phyloP scores from a whole-genome alignment of 1,284 basidiomycete genomes.

The Pseudozyma sp. region DNA sequence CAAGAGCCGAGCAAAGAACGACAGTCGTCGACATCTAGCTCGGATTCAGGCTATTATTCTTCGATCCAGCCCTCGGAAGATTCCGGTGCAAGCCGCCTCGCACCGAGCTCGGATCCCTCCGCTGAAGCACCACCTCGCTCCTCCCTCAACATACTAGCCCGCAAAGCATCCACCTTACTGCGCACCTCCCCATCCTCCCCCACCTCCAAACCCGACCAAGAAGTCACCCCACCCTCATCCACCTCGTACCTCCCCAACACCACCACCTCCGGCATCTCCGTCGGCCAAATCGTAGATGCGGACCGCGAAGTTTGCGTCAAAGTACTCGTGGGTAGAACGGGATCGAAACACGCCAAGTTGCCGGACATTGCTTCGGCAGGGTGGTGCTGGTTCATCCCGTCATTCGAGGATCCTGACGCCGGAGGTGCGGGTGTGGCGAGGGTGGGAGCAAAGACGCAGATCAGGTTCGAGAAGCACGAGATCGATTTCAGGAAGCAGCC shows the following conservation, averaged over 20 bases:
- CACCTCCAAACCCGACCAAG: background rate
- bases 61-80: background rate
- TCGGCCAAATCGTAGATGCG: slow-evolving; percentile 55
- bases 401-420: slow-evolving; percentile 60
- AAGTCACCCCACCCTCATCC: slow-evolving; percentile 33
- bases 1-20: slow-evolving; percentile 18
- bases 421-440: slow-evolving; percentile 10
- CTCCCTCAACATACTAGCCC: slow-evolving; percentile 8
- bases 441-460: slow-evolving; percentile 18
- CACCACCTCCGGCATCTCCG: background rate
- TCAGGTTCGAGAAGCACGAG: slow-evolving; percentile 57
- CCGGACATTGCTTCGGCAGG: slow-evolving; percentile 65
- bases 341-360: slow-evolving; percentile 62
- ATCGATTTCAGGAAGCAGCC: slow-evolving; percentile 68
- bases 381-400: slow-evolving; percentile 68
- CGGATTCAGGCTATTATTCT: slow-evolving; percentile 44
- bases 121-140: background rate
- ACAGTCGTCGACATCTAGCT: slow-evolving; percentile 25
- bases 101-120: background rate
- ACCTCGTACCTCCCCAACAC: slow-evolving; percentile 21
- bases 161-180: slow-evolving; percentile 25
- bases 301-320: slow-evolving; percentile 67
- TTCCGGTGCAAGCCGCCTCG: background rate
- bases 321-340: slow-evolving; percentile 64
- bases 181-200: background rate